These are phyloP conservation scores for Verticillium isaacii DNA, from an alignment of 2,329 filamentous ascomycete genomes.

Conservation along the genomic window DNA sequence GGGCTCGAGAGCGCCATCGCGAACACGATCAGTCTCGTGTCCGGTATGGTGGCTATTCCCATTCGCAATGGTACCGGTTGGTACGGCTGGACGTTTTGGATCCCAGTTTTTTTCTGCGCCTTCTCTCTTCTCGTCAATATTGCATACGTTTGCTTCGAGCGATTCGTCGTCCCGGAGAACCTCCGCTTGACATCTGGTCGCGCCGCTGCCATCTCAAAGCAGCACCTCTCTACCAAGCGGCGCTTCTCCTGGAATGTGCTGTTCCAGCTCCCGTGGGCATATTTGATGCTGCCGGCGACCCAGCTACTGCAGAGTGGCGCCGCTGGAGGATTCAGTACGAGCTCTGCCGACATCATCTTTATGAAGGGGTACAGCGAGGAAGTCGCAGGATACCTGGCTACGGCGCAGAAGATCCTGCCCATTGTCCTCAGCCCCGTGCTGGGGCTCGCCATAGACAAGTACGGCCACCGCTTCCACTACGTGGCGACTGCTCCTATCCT, in stretches of 20 bases:
- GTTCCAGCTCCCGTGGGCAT: constrained; percentile 14
- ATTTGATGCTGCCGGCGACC: constrained; percentile 17
- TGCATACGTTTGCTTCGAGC: constrained; percentile 16
- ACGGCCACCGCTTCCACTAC: constrained; percentile 17
- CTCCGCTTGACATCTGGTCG: constrained; percentile 12
- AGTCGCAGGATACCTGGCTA: constrained; percentile 16
- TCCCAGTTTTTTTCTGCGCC: constrained; percentile 16
- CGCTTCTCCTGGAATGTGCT: constrained; percentile 15
- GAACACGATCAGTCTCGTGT: constrained; percentile 15
- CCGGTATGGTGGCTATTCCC: constrained; percentile 17
- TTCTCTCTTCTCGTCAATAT: constrained; percentile 14
- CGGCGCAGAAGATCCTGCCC: constrained; percentile 13
- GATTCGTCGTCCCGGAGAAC: constrained; percentile 6
- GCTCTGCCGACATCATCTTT: constrained; percentile 16
- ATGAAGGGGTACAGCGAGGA: constrained; percentile 19
- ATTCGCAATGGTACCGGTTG: constrained; percentile 16
- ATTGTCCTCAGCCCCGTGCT: constrained; percentile 15
- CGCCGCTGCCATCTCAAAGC: constrained; percentile 7
- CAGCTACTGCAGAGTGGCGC: constrained; percentile 17
- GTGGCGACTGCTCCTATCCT: constrained; percentile 15
- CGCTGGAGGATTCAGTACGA: constrained; percentile 13
- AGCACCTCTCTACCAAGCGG: constrained; percentile 5
- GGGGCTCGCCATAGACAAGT: constrained; percentile 15
- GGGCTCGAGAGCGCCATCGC: constrained; percentile 17
- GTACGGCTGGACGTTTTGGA: constrained; percentile 19